phyloP scores from a whole-genome alignment of 1,284 basidiomycete genomes.

The Puccinia hordei region DNA sequence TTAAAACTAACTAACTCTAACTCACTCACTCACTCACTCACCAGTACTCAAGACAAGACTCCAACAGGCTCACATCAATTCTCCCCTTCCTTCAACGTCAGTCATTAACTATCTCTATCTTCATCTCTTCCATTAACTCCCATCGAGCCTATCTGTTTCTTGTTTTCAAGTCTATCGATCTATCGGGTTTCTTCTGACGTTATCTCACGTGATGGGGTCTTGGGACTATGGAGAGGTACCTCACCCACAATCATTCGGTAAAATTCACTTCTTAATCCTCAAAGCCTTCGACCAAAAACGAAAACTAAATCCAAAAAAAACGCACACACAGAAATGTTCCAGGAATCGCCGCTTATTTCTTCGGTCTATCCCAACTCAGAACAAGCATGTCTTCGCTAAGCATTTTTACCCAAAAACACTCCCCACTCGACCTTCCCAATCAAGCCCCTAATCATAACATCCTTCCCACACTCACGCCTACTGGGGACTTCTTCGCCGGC shows the following conservation, averaged over 20 bases:
- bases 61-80: constrained; percentile 29
- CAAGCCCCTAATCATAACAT: constrained; percentile 55
- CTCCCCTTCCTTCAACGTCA: neutral
- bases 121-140: neutral
- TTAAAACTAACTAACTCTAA: neutral
- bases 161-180: neutral
- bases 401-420: constrained; percentile 61
- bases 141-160: neutral
- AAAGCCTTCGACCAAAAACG: too few relatives aligned
- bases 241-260: constrained; percentile 75
- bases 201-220: constrained; percentile 60
- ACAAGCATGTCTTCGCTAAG: constrained; percentile 64
- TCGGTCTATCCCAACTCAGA: constrained; percentile 76
- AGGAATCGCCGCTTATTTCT: constrained; percentile 89
- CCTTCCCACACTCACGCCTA: constrained; percentile 73
- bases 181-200: constrained; percentile 56
- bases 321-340: constrained; percentile 75
- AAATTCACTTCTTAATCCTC: constrained; percentile 54
- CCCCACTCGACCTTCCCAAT: neutral
- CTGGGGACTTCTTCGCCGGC: constrained; percentile 86
- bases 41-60: constrained; percentile 36
- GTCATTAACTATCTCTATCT: neutral
- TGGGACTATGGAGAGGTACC: constrained; percentile 74
- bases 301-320: neutral
- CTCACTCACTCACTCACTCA: neutral